These are phyloP conservation scores for Botryosphaeria agaves DNA, from an alignment of 2,329 filamentous ascomycete species.

Conservation along the genomic window DNA sequence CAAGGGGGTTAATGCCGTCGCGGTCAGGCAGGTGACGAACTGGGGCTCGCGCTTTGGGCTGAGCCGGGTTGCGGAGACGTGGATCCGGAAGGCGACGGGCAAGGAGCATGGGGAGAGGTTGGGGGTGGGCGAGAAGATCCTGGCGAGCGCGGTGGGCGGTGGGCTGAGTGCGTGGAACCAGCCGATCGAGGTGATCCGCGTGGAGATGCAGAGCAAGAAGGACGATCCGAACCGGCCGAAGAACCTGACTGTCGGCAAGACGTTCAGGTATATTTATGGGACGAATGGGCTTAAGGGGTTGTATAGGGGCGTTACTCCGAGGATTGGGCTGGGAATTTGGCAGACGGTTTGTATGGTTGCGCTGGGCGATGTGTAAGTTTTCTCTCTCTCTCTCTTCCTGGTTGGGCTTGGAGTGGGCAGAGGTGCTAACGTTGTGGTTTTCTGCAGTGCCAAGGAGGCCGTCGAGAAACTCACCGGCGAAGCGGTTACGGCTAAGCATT, in stretches of 20 bases:
- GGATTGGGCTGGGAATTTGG: slow-evolving; percentile 93
- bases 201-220: slow-evolving; percentile 99
- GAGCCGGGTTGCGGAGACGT: slow-evolving; percentile 75
- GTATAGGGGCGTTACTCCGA: slow-evolving; percentile 87
- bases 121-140: slow-evolving; percentile 66
- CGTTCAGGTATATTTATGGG: slow-evolving; percentile 70
- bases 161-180: slow-evolving; percentile 97
- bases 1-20: slow-evolving; percentile 95
- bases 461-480: slow-evolving; percentile 50
- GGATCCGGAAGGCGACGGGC: slow-evolving; percentile 60
- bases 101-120: slow-evolving; percentile 74
- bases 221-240: slow-evolving; percentile 94
- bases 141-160: slow-evolving; percentile 74
- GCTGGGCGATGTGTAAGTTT: slow-evolving; percentile 82
- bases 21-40: slow-evolving; percentile 98
- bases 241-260: slow-evolving; percentile 92
- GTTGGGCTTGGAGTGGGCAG: no score
- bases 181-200: slow-evolving; percentile 97
- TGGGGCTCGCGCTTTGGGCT: slow-evolving; percentile 96
- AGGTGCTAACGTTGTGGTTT: slow-evolving; percentile 10
- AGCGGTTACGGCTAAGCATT: slow-evolving; percentile 46
- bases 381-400: slow-evolving; percentile 3
- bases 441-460: slow-evolving; percentile 41
- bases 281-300: slow-evolving; percentile 80
- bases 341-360: slow-evolving; percentile 99